A percentile compares a stretch with the other conserved stretches of the same genome.
These are phyloP conservation scores for Ustilago trichophora DNA, from an alignment of 1,284 basidiomycete genomes.

Conservation along the genomic window DNA sequence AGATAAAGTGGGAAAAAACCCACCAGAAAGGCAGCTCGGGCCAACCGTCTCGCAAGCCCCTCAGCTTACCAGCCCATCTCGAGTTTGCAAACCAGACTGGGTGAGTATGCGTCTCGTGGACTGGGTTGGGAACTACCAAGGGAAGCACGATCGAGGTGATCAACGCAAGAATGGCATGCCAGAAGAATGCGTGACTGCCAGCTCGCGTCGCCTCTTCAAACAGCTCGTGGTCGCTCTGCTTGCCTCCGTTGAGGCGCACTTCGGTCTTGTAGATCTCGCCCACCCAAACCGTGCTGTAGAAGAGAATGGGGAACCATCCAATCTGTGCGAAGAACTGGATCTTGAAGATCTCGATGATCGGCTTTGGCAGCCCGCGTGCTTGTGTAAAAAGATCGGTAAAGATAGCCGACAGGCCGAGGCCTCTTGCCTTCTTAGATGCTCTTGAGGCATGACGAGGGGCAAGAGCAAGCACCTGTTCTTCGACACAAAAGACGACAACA, in stretches of 20 bases:
- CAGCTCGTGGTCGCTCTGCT: conserved; percentile 40
- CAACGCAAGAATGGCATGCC: conserved; percentile 78
- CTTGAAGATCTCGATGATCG: conserved; percentile 54
- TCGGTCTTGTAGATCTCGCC: conserved; percentile 57
- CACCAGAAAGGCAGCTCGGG: conserved; percentile 54
- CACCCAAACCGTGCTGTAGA: conserved; percentile 60
- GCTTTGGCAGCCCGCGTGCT: conserved; percentile 32
- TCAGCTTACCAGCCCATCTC: conserved; percentile 4
- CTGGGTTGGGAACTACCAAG: conserved; percentile 71
- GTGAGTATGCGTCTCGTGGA: conserved; percentile 10
- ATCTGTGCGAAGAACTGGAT: conserved; percentile 61
- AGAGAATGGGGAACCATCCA: conserved; percentile 61
- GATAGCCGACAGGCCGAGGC: conserved; percentile 4
- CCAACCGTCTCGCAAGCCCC: conserved; percentile 17
- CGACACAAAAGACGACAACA: conserved; percentile 29
- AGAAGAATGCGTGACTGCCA: conserved; percentile 84
- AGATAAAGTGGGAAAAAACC: conserved; percentile 51
- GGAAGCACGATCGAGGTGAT: conserved; percentile 78
- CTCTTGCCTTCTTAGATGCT: neutral
- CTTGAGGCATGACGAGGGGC: neutral
- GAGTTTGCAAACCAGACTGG: conserved; percentile 15
- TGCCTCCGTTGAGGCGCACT: conserved; percentile 24
- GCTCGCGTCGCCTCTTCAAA: conserved; percentile 76
- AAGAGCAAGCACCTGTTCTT: conserved; percentile 42
- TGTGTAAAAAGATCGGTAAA: conserved; percentile 36